Base-by-base conservation (phyloP, 2,329 filamentous ascomycete species). In the Didymella arachidicola region DNA sequence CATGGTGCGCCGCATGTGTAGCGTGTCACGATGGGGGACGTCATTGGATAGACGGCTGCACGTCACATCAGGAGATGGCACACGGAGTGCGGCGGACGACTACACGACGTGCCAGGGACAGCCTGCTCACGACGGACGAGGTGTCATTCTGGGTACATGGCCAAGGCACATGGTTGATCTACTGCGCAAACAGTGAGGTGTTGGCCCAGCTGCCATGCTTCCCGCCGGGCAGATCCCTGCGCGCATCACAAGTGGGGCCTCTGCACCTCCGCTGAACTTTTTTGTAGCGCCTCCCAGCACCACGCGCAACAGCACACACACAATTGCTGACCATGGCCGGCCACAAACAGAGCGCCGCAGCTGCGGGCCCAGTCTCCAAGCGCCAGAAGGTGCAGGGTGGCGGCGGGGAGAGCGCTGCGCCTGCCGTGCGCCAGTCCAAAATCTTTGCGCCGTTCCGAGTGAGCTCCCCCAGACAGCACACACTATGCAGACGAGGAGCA, bases 391-490 rank as follows among this genome's bases (percentile, higher is more conserved):
- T 69, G 59, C 53, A 72, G 61, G 59, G 60, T 64, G 54, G 59
- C 49, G 29, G 47, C 46, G 78, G 81, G 62, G 78, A 82, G 61
- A 71, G 72, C 57, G 69, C 75, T 55, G 79, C 78, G 60, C 77
- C 70, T 4, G 65, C 78, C 43, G 71, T 81, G 64, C 62, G 77
- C 64, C 61, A 79, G 80, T 96, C 93, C 11, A 87, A 87, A 73
- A 92, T 98, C 67, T 98, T 99, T 82, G 91, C 93, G 69, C 94
- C 95, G 1, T 98, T 94, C 80, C 83, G 95, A 77, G 93, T 96
- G 87, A 66, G 88, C 48, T 49, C 42, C 27, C 26, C 1, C 18
- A 27, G 18, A 2, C 11, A 7, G 10, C 19, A 18, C 6, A 2
- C 11, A 7, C 19, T 10, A 18, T 14, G 5, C 19, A 41, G 19